Evolutionary conservation across 1,284 basidiomycete species (phyloP), one percentile per base, ranked within the genome.

Genomic region (Sporisorium scitamineum): DNA sequence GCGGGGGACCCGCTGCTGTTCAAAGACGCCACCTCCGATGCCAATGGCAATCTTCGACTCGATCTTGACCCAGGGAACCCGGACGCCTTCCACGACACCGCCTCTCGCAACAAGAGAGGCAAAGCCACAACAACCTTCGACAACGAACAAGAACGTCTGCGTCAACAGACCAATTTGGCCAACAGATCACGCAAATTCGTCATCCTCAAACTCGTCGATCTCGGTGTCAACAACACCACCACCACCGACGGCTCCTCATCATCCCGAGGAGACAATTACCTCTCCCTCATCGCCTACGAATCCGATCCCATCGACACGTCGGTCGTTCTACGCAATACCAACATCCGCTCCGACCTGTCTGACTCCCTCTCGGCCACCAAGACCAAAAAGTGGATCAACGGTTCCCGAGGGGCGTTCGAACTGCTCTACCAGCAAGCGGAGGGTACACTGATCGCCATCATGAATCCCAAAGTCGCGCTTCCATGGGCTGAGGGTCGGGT

Each of bases 341-440:
- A 47, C 9, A 37, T 68, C 8, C 65, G 70, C 10, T 42, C 58
- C 31, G 74, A 76, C 37, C 56, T 76, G 2, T 41, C 70, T n/a
- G 48, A 24, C 2, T 13, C 54, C 16, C 56, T 76, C 7, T 22
- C 60, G 5, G 41, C 59, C 9, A 14, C 61, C n/a, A 63, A 70
- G 41, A 72, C 70, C 37, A 92, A 90, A 79, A 78, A 91, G 0
- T 96, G 94, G 84, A 89, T 89, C 68, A 95, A 95, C 1, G 95
- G 96, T 0, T 95, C 93, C 72, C 90, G 90, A 2, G 95, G 96
- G 7, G 95, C 95, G 0, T 99, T 94, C 82, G 96, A 98, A 85
- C 88, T 87, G 72, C 90, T 93, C 86, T 91, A 92, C 63, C 93
- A 93, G 83, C 87, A 96, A 69, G 90, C 90, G 53, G 92, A 94